Conservation (phyloP, 495 filamentous ascomycete species). For the Cairneyella variabilis region DNA sequence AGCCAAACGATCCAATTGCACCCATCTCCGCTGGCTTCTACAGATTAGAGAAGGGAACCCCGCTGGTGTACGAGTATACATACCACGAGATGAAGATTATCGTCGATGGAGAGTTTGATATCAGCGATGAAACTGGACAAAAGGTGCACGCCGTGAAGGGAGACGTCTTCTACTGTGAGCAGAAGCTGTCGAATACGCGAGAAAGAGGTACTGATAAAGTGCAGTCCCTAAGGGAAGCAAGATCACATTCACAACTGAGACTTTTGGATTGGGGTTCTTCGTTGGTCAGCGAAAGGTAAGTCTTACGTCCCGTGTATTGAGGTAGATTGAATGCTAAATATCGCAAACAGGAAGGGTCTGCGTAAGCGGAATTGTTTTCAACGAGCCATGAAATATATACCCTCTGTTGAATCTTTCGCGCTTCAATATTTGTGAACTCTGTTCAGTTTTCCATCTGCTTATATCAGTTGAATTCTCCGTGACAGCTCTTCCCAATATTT, state of each 20-base stretch:
- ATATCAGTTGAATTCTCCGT: no score
- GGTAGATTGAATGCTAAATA: not conserved
- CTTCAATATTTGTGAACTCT: no score
- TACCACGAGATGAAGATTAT: slow-evolving; percentile 81
- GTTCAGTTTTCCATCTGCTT: no score
- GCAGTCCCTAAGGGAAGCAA: slow-evolving; percentile 67
- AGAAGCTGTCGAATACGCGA: not conserved
- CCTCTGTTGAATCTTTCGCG: no score
- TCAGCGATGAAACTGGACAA: slow-evolving; percentile 66
- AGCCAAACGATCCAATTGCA: slow-evolving; percentile 49
- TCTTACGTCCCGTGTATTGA: not conserved
- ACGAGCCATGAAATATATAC: no score
- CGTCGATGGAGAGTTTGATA: slow-evolving; percentile 71
- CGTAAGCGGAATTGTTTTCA: slow-evolving; percentile 1
- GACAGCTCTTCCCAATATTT: no score
- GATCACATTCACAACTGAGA: slow-evolving; percentile 70
- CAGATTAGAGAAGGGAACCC: slow-evolving; percentile 68
- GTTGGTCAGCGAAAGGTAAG: slow-evolving; percentile 39
- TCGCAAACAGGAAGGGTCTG: slow-evolving; percentile 10
- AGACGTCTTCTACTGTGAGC: slow-evolving; percentile 63
- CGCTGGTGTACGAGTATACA: slow-evolving; percentile 68
- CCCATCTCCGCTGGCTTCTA: slow-evolving; percentile 71
- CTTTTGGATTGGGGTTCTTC: slow-evolving; percentile 70
- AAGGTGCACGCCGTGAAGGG: slow-evolving; percentile 63
- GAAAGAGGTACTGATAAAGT: slow-evolving; percentile 24